These are phyloP conservation scores for Silene conica DNA, from an alignment of 148 eudicot genomes.

Conservation along the genomic window DNA sequence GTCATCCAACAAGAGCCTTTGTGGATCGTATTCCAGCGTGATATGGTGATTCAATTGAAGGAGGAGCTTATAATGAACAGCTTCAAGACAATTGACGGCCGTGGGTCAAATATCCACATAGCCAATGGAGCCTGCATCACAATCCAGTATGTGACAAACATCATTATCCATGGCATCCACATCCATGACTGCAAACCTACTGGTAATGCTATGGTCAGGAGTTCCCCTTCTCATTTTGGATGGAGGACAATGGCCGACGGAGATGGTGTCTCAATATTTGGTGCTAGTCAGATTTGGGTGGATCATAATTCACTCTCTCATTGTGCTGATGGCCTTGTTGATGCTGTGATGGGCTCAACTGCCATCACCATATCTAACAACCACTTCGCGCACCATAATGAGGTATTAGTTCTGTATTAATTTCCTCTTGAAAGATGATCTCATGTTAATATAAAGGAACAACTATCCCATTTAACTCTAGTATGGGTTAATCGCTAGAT, in stretches of 20 bases:
- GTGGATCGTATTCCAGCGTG: slow-evolving; percentile 78
- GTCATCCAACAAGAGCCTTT: slow-evolving; percentile 73
- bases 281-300: slow-evolving; percentile 81
- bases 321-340: slow-evolving; percentile 88
- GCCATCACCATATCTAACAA: slow-evolving; percentile 88
- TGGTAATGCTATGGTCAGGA: slow-evolving; percentile 90
- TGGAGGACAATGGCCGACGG: slow-evolving; percentile 98
- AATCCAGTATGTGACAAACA: slow-evolving; percentile 65
- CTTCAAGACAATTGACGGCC: slow-evolving; percentile 83
- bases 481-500: too few species aligned
- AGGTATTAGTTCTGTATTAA: slow-evolving; percentile 34
- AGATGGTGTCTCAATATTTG: slow-evolving; percentile 73
- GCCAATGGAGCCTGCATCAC: slow-evolving; percentile 84
- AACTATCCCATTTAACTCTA: too few species aligned
- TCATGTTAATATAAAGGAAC: not conserved
- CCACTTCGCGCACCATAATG: slow-evolving; percentile 82
- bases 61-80: slow-evolving; percentile 92
- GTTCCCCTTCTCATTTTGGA: slow-evolving; percentile 66
- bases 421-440: not conserved
- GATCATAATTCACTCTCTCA: slow-evolving; percentile 81
- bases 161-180: slow-evolving; percentile 80
- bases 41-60: slow-evolving; percentile 74
- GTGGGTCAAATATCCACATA: slow-evolving; percentile 76
- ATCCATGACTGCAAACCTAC: slow-evolving; percentile 82
- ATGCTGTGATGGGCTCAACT: slow-evolving; percentile 91